phyloP scores from a whole-genome alignment of 208 protist species.

The Trypanosoma caninum region DNA sequence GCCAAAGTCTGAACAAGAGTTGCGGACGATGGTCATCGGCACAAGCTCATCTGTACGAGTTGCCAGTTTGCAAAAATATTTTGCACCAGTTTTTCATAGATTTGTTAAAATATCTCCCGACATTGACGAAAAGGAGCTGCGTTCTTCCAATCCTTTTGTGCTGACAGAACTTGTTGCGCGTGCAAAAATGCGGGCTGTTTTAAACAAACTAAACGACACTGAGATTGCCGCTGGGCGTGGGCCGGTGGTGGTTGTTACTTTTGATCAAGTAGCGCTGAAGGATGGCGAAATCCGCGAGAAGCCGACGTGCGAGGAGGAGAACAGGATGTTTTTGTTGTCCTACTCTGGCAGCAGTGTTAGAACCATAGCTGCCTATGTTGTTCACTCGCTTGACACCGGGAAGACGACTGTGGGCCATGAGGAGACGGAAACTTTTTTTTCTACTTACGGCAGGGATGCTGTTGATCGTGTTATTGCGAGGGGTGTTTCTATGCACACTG shows the following conservation, averaged over 20 bases:
- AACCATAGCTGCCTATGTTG: slow-evolving; percentile 68
- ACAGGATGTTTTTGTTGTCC: slow-evolving; percentile 38
- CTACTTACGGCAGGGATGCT: slow-evolving; percentile 34
- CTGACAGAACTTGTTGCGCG: slow-evolving; percentile 47
- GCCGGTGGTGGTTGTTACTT: slow-evolving; percentile 67
- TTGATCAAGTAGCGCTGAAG: slow-evolving; percentile 83
- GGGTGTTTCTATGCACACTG: slow-evolving; percentile 41
- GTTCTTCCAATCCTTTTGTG: slow-evolving; percentile 37
- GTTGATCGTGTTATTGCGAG: slow-evolving; percentile 54
- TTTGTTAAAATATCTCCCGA: slow-evolving; percentile 60
- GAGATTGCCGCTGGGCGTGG: background rate
- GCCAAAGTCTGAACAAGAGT: background rate
- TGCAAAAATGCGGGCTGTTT: slow-evolving; percentile 37
- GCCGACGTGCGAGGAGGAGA: slow-evolving; percentile 45
- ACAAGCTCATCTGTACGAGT: slow-evolving; percentile 59
- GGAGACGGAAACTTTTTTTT: slow-evolving; percentile 65
- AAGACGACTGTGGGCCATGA: slow-evolving; percentile 30
- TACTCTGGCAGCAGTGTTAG: slow-evolving; percentile 60
- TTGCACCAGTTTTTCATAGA: slow-evolving; percentile 37
- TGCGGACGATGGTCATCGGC: slow-evolving; percentile 68
- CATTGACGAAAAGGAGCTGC: slow-evolving; percentile 79
- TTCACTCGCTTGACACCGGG: slow-evolving; percentile 33
- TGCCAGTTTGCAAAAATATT: slow-evolving; percentile 32
- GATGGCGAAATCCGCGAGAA: slow-evolving; percentile 82
- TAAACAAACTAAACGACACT: slow-evolving; percentile 37